Base-by-base conservation (phyloP, 106 monocot species). In the Apostasia ramifera region DNA sequence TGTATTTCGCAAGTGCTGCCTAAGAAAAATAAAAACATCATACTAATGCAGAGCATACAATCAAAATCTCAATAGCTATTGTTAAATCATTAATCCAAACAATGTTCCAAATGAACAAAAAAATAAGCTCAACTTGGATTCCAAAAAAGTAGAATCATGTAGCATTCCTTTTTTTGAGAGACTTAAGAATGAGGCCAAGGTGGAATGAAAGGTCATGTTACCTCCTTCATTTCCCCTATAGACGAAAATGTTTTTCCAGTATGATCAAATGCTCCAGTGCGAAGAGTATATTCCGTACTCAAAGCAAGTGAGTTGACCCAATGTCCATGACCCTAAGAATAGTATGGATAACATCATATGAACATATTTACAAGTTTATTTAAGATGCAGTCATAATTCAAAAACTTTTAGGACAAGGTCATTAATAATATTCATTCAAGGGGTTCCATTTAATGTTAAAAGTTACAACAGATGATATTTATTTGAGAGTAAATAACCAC, bases 261-360 rank as follows among this genome's bases (percentile, higher is more conserved):
- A 78, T 97, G 95, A 85, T 92, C 92, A 81, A 80, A 97, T 53
- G 92, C 89, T 6, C 95, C 95, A 71, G 95, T 92, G 1, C 95
- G 83, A 50, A 97, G 88, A 73, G 79, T 82, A 76, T 89, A 92
- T 73, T 97, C 95, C 8, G 95, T 92, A 75, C 92, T 97, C 71
- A 97, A 75, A 61, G 95, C 95, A 59, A 97, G 81, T 44, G 95
- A 92, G 68, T 97, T 97, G 8, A 97, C 92, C 95, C 95, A 97
- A 81, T 97, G 95, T 1, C 86, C 91, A 83, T 97, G 95, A 2
- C 88, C 88, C 91, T 94, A 59, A 66, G 73, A 71, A 70, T 1
- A 49, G 48, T n/a, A 26, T 48, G 26, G 1, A 48, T 2, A 48
- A 65, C n/a, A 7, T 65, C 37, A 65, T 15, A 15, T 26, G 26